Evolutionary conservation across 352 stramenopile genomes (phyloP).

Genomic region (Poterioochromonas sp.): DNA sequence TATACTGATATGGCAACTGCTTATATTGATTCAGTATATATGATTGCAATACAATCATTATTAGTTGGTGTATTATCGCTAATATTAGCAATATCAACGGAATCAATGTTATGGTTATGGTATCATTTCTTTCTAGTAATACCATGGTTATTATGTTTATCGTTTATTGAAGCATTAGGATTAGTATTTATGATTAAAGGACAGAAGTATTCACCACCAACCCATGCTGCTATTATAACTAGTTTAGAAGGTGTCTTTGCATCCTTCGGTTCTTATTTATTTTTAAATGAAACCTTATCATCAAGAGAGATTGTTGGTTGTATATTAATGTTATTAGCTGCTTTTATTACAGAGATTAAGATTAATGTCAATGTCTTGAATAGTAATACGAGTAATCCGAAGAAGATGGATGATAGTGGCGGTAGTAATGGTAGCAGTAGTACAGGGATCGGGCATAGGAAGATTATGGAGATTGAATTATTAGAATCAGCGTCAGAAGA

Average conservation of each 20-base stretch:
- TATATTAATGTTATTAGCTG: slow-evolving; percentile 10
- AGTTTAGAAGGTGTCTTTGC: slow-evolving; percentile 9
- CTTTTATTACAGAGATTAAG: not conserved
- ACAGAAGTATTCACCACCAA: not conserved
- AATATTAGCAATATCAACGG: not conserved
- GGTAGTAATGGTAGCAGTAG: too few relatives aligned
- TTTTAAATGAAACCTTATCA: slow-evolving; percentile 4
- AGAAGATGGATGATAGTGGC: too few relatives aligned
- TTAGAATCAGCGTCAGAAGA: too few relatives aligned
- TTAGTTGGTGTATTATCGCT: not conserved
- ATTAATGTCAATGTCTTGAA: too few relatives aligned
- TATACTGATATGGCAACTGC: not conserved
- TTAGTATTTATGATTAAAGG: not conserved
- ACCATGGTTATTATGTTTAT: not conserved
- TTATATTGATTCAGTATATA: not conserved
- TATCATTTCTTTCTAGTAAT: not conserved
- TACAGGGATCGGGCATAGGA: too few relatives aligned
- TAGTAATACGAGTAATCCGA: too few relatives aligned
- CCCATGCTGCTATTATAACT: not conserved
- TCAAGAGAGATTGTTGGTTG: slow-evolving; percentile 6
- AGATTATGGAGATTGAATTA: too few relatives aligned
- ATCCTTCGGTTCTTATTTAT: not conserved
- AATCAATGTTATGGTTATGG: slow-evolving; percentile 1
- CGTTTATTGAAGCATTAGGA: not conserved
- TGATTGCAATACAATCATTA: not conserved